Conservation (phyloP, 2,329 filamentous ascomycete genomes). For the Cladorrhinum sp. region DNA sequence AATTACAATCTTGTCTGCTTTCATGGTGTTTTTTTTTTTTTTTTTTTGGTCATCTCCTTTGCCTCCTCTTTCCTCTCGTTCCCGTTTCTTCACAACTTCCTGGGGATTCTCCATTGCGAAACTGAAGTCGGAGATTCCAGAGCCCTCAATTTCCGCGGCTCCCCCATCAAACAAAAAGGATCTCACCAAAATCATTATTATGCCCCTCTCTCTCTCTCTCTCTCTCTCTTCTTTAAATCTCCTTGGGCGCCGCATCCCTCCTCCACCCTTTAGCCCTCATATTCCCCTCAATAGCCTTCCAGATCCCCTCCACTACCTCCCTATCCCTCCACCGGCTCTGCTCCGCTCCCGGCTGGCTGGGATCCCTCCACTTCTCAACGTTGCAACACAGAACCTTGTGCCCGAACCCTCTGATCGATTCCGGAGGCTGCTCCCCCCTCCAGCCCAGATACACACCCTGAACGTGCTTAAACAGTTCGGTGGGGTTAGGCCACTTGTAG, state of each 20-base stretch:
- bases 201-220: too few relatives aligned
- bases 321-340: conserved; percentile 75
- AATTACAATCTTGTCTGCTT: too few relatives aligned
- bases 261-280: conserved; percentile 87
- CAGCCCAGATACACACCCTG: conserved; percentile 88
- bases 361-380: conserved; percentile 78
- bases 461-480: conserved; percentile 85
- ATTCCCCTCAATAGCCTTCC: conserved; percentile 81
- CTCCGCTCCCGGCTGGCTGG: conserved; percentile 43
- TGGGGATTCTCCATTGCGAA: too few relatives aligned
- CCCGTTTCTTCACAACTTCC: too few relatives aligned
- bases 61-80: too few relatives aligned
- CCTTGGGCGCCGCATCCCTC: conserved; percentile 62
- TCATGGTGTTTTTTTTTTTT: too few relatives aligned
- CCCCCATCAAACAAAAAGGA: too few relatives aligned
- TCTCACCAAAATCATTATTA: too few relatives aligned
- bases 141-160: too few relatives aligned
- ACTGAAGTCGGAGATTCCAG: too few relatives aligned
- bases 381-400: conserved; percentile 73
- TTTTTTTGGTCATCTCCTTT: too few relatives aligned
- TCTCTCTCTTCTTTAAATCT: conserved; percentile 34
- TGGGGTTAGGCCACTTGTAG: conserved; percentile 91
- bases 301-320: conserved; percentile 89
- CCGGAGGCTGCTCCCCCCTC: conserved; percentile 77
- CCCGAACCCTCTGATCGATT: conserved; percentile 79